phyloP scores from a whole-genome alignment of 179 eudicot genomes.

The Sideroxylon spinosum region DNA sequence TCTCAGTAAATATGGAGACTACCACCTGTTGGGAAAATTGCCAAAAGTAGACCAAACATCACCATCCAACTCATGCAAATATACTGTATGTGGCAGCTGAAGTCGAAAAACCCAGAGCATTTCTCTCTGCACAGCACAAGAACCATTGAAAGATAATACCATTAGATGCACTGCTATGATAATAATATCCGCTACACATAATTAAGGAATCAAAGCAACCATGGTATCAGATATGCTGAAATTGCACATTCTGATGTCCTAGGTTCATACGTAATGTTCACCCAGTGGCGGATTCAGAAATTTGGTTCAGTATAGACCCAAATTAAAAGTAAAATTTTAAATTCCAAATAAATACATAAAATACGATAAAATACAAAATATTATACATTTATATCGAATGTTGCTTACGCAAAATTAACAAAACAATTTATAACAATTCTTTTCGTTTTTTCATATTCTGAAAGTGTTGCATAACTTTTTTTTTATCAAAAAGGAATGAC shows the following conservation, averaged over 20 bases:
- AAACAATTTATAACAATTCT: no score
- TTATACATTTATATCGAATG: no score
- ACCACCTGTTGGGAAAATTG: conserved; percentile 82
- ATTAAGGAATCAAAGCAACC: neutral
- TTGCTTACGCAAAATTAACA: no score
- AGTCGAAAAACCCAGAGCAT: conserved; percentile 77
- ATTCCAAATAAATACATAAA: no score
- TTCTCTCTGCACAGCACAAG: conserved; percentile 49
- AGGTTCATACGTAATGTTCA: neutral
- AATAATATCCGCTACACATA: neutral
- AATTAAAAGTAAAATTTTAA: no score
- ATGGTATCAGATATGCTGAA: neutral
- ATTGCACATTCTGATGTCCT: neutral
- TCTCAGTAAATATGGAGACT: neutral
- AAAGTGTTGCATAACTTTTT: no score
- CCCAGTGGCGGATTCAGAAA: no score
- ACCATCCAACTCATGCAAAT: conserved; percentile 89
- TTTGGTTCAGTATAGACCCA: no score
- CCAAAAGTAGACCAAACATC: conserved; percentile 65
- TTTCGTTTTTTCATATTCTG: no score
- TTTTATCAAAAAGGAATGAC: no score
- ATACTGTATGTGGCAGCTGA: conserved; percentile 85
- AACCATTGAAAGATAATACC: conserved; percentile 9
- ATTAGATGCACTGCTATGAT: neutral
- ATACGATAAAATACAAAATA: no score